Evolutionary conservation across 192 early-diverging fungal species (phyloP).

Genomic region (Dissophora globulifera): DNA sequence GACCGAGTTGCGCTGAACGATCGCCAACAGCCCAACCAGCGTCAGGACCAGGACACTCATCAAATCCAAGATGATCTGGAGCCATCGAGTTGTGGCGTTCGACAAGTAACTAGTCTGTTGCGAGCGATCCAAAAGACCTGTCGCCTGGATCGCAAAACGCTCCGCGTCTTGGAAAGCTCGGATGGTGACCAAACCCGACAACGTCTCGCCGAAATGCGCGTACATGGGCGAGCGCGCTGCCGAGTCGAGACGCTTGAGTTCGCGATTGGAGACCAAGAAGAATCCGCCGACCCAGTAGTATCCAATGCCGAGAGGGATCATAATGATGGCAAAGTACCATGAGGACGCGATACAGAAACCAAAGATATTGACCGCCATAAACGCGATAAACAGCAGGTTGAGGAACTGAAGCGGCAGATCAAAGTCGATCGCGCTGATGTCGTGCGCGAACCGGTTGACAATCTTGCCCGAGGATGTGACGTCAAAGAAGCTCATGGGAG

Average conservation of each 20-base stretch:
- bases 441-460: slow-evolving; percentile 84
- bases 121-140: slow-evolving; percentile 75
- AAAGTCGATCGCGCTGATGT: slow-evolving; percentile 76
- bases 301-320: slow-evolving; percentile 30
- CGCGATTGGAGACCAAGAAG: slow-evolving; percentile 71
- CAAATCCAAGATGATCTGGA: slow-evolving; percentile 77
- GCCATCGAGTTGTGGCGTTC: slow-evolving; percentile 70
- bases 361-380: slow-evolving; percentile 30
- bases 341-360: slow-evolving; percentile 49
- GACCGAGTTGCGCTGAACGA: slow-evolving; percentile 69
- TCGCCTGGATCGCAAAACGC: slow-evolving; percentile 76
- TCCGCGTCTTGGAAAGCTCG: slow-evolving; percentile 72
- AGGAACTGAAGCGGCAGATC: slow-evolving; percentile 47
- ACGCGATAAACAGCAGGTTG: slow-evolving; percentile 10
- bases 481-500: slow-evolving; percentile 66
- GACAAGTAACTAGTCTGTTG: slow-evolving; percentile 77
- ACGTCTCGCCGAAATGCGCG: slow-evolving; percentile 68
- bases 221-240: slow-evolving; percentile 78
- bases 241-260: slow-evolving; percentile 83
- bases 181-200: slow-evolving; percentile 68
- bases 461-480: slow-evolving; percentile 77
- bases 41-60: slow-evolving; percentile 81
- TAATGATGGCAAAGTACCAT: slow-evolving; percentile 17
- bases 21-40: slow-evolving; percentile 73
- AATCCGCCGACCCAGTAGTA: slow-evolving; percentile 51